Conservation (phyloP, 1,284 basidiomycete genomes). For the Moesziomyces aphidis region DNA sequence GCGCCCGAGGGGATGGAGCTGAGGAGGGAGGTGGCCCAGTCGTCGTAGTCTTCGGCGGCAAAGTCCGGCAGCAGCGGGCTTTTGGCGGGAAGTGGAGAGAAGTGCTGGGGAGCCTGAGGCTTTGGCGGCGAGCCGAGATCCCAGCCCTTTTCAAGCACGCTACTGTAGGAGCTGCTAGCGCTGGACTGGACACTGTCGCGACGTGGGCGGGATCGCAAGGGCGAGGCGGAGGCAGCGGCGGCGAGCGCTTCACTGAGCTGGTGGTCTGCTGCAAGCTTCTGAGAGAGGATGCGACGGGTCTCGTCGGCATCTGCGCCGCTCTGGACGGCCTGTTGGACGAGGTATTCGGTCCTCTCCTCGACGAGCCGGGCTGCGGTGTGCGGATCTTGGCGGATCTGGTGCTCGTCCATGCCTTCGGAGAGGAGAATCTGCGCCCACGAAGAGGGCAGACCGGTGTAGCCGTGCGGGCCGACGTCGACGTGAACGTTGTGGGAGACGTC, state of each 20-base stretch:
- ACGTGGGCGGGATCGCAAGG: constrained; percentile 3
- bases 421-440: constrained; percentile 53
- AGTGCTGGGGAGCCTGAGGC: background rate
- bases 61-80: constrained; percentile 52
- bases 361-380: constrained; percentile 32
- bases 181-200: constrained; percentile 33
- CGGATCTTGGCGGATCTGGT: constrained; percentile 32
- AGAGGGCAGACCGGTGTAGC: constrained; percentile 53
- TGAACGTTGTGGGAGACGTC: constrained; percentile 59
- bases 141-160: constrained; percentile 50
- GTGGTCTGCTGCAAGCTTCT: constrained; percentile 22
- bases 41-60: constrained; percentile 44
- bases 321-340: constrained; percentile 39
- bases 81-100: constrained; percentile 26
- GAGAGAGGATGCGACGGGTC: constrained; percentile 26
- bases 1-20: constrained; percentile 30
- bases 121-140: constrained; percentile 35
- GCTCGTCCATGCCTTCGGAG: constrained; percentile 37
- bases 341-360: constrained; percentile 39
- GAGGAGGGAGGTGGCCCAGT: constrained; percentile 45
- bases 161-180: constrained; percentile 55
- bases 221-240: constrained; percentile 2
- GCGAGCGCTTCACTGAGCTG: constrained; percentile 22
- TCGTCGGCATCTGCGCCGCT: constrained; percentile 29
- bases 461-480: constrained; percentile 57